Evolutionary conservation across 2,329 filamentous ascomycete species (phyloP).

Genomic region (Neonectria punicea): DNA sequence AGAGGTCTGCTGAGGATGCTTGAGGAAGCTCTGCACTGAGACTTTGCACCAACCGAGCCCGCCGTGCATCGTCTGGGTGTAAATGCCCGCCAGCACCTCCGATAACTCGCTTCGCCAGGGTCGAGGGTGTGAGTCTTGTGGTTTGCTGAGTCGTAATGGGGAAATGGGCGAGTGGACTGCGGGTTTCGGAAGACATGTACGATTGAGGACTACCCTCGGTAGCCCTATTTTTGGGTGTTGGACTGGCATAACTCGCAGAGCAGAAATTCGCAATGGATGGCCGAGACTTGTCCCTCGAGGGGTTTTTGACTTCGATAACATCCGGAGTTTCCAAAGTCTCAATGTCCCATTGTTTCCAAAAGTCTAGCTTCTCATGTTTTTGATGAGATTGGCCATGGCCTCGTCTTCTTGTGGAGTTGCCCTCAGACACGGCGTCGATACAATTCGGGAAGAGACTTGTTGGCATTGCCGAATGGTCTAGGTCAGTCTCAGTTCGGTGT

Average conservation of each 20-base stretch:
- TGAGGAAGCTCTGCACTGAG: slow-evolving; percentile 22
- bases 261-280: not conserved
- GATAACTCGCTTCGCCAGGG: slow-evolving; percentile 37
- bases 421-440: not conserved
- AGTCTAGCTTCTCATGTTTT: not conserved
- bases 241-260: slow-evolving; percentile 20
- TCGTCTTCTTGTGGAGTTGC: not conserved
- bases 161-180: slow-evolving; percentile 42
- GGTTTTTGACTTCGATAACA: not conserved
- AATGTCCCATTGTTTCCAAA: not conserved
- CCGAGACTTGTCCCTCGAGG: not conserved
- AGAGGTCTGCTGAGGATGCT: slow-evolving; percentile 38
- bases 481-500: not conserved
- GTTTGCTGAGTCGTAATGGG: slow-evolving; percentile 40
- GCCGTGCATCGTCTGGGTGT: slow-evolving; percentile 30
- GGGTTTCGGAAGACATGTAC: slow-evolving; percentile 24
- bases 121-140: slow-evolving; percentile 40
- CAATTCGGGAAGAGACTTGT: not conserved
- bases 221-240: slow-evolving; percentile 1
- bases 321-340: slow-evolving; percentile 18
- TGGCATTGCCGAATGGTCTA: not conserved
- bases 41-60: slow-evolving; percentile 33
- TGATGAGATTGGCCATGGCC: not conserved
- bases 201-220: slow-evolving; percentile 27
- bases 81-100: slow-evolving; percentile 39